Evolutionary conservation across 345 rosid species (phyloP).

Genomic region (Geranium rotundifolium): DNA sequence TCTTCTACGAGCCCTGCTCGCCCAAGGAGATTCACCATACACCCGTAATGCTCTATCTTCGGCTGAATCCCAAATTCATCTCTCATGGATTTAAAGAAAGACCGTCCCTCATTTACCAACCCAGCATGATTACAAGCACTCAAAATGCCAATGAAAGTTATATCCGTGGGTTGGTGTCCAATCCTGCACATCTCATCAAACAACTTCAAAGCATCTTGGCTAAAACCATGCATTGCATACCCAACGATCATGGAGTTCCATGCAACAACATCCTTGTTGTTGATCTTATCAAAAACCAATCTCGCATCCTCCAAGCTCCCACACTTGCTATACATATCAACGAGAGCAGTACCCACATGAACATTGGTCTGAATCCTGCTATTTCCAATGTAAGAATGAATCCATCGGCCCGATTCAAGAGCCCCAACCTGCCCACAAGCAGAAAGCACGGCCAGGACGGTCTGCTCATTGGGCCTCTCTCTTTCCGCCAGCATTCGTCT

Average conservation of each 20-base stretch:
- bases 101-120: conserved; percentile 47
- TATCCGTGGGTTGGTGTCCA: conserved; percentile 41
- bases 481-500: conserved; percentile 33
- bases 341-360: conserved; percentile 40
- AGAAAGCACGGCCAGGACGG: conserved; percentile 42
- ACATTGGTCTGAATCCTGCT: conserved; percentile 23
- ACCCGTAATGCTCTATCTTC: conserved; percentile 76
- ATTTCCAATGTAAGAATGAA: conserved; percentile 41
- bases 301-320: conserved; percentile 62
- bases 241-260: conserved; percentile 73
- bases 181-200: conserved; percentile 36
- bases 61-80: conserved; percentile 42
- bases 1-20: conserved; percentile 50
- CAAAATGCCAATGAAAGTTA: conserved; percentile 46
- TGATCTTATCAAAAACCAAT: conserved; percentile 1
- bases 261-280: conserved; percentile 37
- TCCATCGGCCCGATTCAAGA: conserved; percentile 61
- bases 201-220: conserved; percentile 36
- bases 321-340: conserved; percentile 75
- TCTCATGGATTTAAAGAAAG: conserved; percentile 42
- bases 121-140: conserved; percentile 74
- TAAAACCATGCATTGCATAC: conserved; percentile 57
- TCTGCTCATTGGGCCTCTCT: conserved; percentile 44
- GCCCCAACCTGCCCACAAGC: conserved; percentile 80
- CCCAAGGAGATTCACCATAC: conserved; percentile 58